Base-by-base conservation (phyloP, 164 flowering plant genomes). In the Piper longum region DNA sequence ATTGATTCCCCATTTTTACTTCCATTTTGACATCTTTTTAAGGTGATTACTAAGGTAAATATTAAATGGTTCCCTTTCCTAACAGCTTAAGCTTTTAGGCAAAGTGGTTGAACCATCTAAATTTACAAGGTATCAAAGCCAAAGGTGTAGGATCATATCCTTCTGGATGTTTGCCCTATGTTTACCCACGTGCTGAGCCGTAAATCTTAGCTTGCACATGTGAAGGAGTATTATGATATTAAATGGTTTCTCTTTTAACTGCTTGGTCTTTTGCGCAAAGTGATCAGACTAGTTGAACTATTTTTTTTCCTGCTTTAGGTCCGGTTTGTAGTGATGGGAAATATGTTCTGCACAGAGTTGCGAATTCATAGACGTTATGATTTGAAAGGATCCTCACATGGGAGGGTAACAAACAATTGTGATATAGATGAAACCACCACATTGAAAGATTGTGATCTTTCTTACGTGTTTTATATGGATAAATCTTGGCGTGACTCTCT, bases 311-410 rank as follows among this genome's bases (percentile, higher is more conserved):
- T 56, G 42, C 52, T 48, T 48, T 80, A 90, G 99, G 88, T 87
- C 40, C 86, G 91, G 8, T 93, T 93, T 81, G 87, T 93, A 64
- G 96, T 93, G 62, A 93, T 93, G 99, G 99, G 97, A 52, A 93
- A 90, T 77, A 88, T 93, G 91, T 87, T 88, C 64, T 82, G 85
- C 79, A 88, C 99, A 60, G 97, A 91, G 68, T 74, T 90, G 62
- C 74, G 79, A 56, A 91, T 91, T 63, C 99, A 93, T 68, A 78
- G 85, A 9, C 90, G 93, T 61, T 91, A 84, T 73, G 99, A 88
- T 72, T 75, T 90, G 66, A 91, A 93, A 77, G 99, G 97, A n/a
- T 93, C 99, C 48, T 57, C 89, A 63, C 78, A 75, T 7, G 99
- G 99, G 70, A 83, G 97, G 78, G 77, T 5, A 69, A 88, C 99